Evolutionary conservation across 2,329 filamentous ascomycete genomes (phyloP).

Genomic region (Zelopaecilomyces penicillatus): DNA sequence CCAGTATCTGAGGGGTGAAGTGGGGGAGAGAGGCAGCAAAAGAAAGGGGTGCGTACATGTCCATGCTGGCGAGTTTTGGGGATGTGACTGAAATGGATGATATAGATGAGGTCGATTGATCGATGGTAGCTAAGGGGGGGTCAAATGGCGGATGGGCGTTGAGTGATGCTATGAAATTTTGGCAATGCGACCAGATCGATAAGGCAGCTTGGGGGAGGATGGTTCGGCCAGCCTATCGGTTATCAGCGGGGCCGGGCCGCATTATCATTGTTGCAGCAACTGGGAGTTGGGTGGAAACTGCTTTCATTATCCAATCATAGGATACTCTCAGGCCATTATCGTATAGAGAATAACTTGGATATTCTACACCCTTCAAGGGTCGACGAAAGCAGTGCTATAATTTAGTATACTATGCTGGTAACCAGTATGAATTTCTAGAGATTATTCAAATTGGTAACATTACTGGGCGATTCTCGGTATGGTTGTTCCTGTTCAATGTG

Average conservation of each 20-base stretch:
- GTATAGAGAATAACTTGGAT: too few species aligned
- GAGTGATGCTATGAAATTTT: constrained; percentile 9
- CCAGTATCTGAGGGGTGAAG: too few species aligned
- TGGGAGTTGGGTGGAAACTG: too few species aligned
- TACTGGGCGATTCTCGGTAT: too few species aligned
- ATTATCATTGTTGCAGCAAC: constrained; percentile 4
- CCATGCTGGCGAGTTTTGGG: constrained; percentile 17
- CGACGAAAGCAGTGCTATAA: too few species aligned
- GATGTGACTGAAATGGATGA: background rate
- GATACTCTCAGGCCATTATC: too few species aligned
- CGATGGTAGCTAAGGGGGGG: constrained; percentile 4
- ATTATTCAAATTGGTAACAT: too few species aligned
- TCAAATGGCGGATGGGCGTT: constrained; percentile 2
- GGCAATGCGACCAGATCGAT: constrained; percentile 2
- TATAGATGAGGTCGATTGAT: background rate
- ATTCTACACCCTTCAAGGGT: too few species aligned
- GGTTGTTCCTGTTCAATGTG: too few species aligned
- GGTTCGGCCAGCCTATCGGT: background rate
- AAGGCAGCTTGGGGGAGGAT: constrained; percentile 1
- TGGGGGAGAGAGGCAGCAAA: background rate
- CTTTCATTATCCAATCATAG: too few species aligned
- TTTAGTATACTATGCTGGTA: too few species aligned
- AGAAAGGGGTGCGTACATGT: constrained; percentile 16
- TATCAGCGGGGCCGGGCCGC: constrained; percentile 3
- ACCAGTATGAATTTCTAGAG: too few species aligned